Evolutionary conservation across 225 moss, liverwort and hornwort genomes (phyloP), one percentile per base, ranked within the genome.

Genomic region (Marchantia polymorpha): DNA sequence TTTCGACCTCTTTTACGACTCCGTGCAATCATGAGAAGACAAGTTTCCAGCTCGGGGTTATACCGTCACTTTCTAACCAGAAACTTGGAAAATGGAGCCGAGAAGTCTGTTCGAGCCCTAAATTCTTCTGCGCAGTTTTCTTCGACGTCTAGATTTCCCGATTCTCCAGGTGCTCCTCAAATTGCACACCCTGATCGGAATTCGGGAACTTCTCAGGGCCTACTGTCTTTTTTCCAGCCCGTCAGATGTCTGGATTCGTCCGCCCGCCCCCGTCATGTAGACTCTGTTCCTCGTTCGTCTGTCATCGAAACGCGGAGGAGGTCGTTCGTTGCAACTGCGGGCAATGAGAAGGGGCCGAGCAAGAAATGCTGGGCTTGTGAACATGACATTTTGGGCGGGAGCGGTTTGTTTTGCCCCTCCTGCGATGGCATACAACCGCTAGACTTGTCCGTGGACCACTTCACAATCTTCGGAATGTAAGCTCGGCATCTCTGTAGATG

Each of bases 391-490:
- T 52, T 67, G 3, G 54, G 72, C 29, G 83, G 72, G 48, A 59
- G 39, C 67, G 49, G 79, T 30, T 69, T 88, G 61, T 64, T 85
- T 23, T 88, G 88, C 60, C 52, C 82, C 20, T 83, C 83, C 7
- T 85, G 88, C 79, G 50, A 59, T 56, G 83, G 83, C 55, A 85
- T 88, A 52, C 88, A 88, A 84, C 81, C 96, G 17, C 81, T 91
- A 83, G 90, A 97, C 77, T 80, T 73, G 47, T 82, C 87, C 12
- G 75, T 91, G 74, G 91, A 97, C 79, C 87, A 83, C 78, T 97
- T 92, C 74, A 89, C 88, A 79, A 88, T 94, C 67, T 87, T 97
- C 12, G 84, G 83, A 48, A 83, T 97, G 96, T 94, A 87, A 91
- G 92, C 76, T 49, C 50, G 69, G 25, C 12, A 26, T 29, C 26